Conservation (phyloP, 2,329 filamentous ascomycete species). For the Microdochium trichocladiopsis region DNA sequence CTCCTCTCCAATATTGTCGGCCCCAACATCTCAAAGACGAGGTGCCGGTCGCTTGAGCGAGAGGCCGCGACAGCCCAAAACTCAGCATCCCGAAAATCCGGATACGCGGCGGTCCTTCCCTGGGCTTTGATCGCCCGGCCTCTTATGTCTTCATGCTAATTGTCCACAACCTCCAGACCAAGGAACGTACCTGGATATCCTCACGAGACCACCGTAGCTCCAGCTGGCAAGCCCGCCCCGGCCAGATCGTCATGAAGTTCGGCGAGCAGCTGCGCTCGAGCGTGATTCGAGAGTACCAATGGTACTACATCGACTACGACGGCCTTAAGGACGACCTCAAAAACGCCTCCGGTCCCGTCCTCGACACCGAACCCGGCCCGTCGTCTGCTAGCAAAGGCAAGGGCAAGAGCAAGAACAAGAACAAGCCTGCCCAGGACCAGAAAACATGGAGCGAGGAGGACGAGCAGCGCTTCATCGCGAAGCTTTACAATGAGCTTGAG, state of each 20-base stretch:
- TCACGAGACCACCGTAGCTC: conserved; percentile 14
- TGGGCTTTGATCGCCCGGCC: neutral
- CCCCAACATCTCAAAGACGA: too few relatives aligned
- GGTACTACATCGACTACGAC: conserved; percentile 98
- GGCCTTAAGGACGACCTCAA: conserved; percentile 84
- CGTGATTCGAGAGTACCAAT: conserved; percentile 93
- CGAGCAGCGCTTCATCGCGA: conserved; percentile 78
- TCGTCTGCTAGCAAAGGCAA: conserved; percentile 19
- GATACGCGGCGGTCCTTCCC: neutral
- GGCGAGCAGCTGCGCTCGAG: conserved; percentile 95
- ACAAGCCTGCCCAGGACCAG: conserved; percentile 15
- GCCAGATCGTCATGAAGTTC: conserved; percentile 68
- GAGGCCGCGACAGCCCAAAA: neutral
- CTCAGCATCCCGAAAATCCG: too few relatives aligned
- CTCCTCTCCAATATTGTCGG: too few relatives aligned
- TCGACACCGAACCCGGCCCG: conserved; percentile 25
- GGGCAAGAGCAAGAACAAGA: conserved; percentile 33
- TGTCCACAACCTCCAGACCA: conserved; percentile 32
- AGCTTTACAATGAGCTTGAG: conserved; percentile 87
- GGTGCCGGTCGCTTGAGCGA: neutral
- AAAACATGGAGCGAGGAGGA: conserved; percentile 85
- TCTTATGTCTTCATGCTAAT: conserved; percentile 1
- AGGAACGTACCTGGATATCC: conserved; percentile 32
- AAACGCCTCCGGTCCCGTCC: conserved; percentile 49
- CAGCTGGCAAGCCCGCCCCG: conserved; percentile 34